phyloP scores from a whole-genome alignment of 2,329 filamentous ascomycete species.

The Tricladium varicosporioides region DNA sequence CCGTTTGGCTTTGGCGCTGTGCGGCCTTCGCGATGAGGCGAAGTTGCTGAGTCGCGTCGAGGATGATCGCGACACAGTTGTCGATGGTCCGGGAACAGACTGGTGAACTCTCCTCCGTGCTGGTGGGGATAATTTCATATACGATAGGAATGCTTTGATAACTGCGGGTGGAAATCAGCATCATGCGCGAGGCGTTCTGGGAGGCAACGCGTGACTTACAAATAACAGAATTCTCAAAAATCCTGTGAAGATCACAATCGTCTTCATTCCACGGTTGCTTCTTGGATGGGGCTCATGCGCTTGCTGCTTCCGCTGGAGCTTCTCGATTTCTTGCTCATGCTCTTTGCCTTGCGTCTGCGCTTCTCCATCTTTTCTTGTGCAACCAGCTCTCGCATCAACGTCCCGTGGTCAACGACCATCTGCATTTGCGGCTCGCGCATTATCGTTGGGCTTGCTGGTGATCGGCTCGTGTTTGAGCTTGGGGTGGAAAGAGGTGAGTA shows the following conservation, averaged over 20 bases:
- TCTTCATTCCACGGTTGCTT: constrained; percentile 42
- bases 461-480: constrained; percentile 17
- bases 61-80: neutral
- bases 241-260: neutral
- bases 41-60: neutral
- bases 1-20: constrained; percentile 9
- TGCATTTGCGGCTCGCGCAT: constrained; percentile 21
- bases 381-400: constrained; percentile 30
- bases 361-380: constrained; percentile 30
- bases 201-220: constrained; percentile 15
- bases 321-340: constrained; percentile 33
- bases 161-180: constrained; percentile 5
- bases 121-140: neutral
- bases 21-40: neutral
- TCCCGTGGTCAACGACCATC: constrained; percentile 28
- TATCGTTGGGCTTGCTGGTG: constrained; percentile 22
- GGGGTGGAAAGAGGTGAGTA: constrained; percentile 40
- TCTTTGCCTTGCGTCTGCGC: constrained; percentile 21
- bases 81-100: no score
- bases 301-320: constrained; percentile 40
- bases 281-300: constrained; percentile 57
- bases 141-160: neutral
- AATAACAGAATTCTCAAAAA: constrained; percentile 14
- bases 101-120: no score
- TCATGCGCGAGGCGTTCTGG: neutral